phyloP scores from a whole-genome alignment of 1,284 basidiomycete genomes.

The Peniophora sp. region DNA sequence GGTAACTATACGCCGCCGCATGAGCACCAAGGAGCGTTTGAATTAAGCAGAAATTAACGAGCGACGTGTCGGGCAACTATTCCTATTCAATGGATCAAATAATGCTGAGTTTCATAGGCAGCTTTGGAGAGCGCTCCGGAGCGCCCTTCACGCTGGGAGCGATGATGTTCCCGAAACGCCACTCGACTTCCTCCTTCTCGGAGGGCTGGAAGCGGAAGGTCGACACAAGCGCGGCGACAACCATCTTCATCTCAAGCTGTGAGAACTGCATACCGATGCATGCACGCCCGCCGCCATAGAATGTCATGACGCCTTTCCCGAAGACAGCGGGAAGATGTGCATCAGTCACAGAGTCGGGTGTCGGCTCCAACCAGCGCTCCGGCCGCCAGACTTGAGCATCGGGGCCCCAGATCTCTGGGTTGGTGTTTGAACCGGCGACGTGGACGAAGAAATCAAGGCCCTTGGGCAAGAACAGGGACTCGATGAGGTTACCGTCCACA shows the following conservation, averaged over 20 bases:
- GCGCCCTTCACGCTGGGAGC: not conserved
- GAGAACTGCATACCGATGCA: constrained; percentile 26
- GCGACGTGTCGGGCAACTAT: too few species aligned
- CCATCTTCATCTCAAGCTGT: constrained; percentile 19
- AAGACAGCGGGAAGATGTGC: not conserved
- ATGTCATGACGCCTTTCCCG: constrained; percentile 17
- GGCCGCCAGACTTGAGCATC: constrained; percentile 18
- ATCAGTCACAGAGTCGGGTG: not conserved
- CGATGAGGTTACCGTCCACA: constrained; percentile 7
- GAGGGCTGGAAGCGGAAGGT: not conserved
- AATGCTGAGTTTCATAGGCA: not conserved
- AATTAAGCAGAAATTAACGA: too few species aligned
- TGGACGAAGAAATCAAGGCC: constrained; percentile 10
- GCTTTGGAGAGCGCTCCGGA: not conserved
- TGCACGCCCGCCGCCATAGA: constrained; percentile 21
- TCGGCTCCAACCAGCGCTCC: constrained; percentile 13
- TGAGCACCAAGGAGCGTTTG: too few species aligned
- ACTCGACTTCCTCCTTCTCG: not conserved
- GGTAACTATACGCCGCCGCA: too few species aligned
- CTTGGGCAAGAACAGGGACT: constrained; percentile 4
- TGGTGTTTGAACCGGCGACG: constrained; percentile 4
- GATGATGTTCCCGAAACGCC: not conserved
- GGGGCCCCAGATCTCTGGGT: constrained; percentile 13
- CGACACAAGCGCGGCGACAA: not conserved
- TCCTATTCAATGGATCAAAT: not conserved